Percentiles rank a stretch among this genome's conserved stretches.
phyloP scores from a whole-genome alignment of 1,284 basidiomycete species.

The Hypsizygus ulmarius region DNA sequence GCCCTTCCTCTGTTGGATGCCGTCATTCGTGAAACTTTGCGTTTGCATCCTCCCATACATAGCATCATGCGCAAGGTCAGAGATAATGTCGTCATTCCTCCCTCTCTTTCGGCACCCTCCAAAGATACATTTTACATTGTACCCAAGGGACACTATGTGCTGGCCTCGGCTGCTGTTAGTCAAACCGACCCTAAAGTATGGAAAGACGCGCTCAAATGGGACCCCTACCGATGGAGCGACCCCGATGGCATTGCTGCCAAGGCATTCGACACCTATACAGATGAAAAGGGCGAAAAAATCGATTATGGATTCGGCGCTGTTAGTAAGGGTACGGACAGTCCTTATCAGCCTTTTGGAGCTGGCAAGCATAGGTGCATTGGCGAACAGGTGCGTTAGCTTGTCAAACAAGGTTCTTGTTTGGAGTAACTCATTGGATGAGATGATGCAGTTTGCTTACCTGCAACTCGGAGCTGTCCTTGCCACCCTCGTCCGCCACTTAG shows the following conservation, averaged over 20 bases:
- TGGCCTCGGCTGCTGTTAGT: constrained; percentile 87
- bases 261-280: constrained; percentile 72
- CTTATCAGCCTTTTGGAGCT: constrained; percentile 95
- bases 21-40: constrained; percentile 90
- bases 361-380: constrained; percentile 95
- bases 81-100: constrained; percentile 80
- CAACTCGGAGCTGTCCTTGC: constrained; percentile 87
- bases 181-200: constrained; percentile 89
- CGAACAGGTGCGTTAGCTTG: constrained; percentile 62
- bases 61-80: constrained; percentile 89
- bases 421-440: constrained; percentile 10
- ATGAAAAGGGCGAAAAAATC: constrained; percentile 80
- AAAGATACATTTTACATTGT: constrained; percentile 80
- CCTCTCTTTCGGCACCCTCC: constrained; percentile 71
- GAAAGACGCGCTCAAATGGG: constrained; percentile 73
- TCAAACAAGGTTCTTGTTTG: neutral
- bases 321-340: constrained; percentile 86
- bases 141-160: constrained; percentile 88
- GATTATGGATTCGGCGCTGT: constrained; percentile 96
- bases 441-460: constrained; percentile 83
- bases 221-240: constrained; percentile 85
- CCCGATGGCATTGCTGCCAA: constrained; percentile 72
- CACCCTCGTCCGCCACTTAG: constrained; percentile 76
- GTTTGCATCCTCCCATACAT: constrained; percentile 92
- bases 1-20: constrained; percentile 84